phyloP scores from a whole-genome alignment of 1,284 basidiomycete genomes.

The Malassezia psittaci region DNA sequence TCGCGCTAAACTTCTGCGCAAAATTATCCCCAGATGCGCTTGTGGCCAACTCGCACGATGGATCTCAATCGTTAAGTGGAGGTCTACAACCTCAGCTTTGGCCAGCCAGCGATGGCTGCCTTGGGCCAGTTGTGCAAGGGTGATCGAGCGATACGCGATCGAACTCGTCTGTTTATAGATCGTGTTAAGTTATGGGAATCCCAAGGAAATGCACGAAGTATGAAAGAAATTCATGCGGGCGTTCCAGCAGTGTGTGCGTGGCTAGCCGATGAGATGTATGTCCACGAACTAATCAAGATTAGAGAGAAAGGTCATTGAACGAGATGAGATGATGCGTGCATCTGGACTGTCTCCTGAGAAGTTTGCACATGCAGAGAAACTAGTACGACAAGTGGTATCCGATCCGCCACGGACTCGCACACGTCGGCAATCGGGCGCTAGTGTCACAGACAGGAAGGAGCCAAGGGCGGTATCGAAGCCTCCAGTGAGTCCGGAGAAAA shows the following conservation, averaged over 20 bases:
- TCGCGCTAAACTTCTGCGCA: too few species aligned
- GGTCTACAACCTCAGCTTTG: conserved; percentile 84
- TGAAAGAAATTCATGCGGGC: conserved; percentile 7
- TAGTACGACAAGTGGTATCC: background rate
- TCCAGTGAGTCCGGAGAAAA: background rate
- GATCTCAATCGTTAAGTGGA: too few species aligned
- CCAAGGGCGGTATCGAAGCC: background rate
- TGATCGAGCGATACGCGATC: conserved; percentile 11
- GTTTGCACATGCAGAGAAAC: conserved; percentile 1
- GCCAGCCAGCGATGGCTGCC: conserved; percentile 2
- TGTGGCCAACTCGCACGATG: too few species aligned
- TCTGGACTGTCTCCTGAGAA: conserved; percentile 12
- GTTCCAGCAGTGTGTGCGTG: conserved; percentile 10
- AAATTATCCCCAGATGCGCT: too few species aligned
- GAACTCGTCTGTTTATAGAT: conserved; percentile 13
- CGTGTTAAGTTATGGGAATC: conserved; percentile 16
- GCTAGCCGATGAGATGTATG: conserved; percentile 15
- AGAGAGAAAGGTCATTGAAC: background rate
- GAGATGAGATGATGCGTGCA: background rate
- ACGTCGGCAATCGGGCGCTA: background rate
- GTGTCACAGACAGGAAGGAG: background rate
- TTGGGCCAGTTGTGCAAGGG: conserved; percentile 12
- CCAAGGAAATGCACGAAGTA: conserved; percentile 14
- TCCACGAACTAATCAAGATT: conserved; percentile 1
- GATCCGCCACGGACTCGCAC: background rate